Percentiles rank a stretch among this genome's conserved stretches.
Evolutionary conservation across 1,284 basidiomycete genomes (phyloP).

Genomic region (Xanthoconium separans): DNA sequence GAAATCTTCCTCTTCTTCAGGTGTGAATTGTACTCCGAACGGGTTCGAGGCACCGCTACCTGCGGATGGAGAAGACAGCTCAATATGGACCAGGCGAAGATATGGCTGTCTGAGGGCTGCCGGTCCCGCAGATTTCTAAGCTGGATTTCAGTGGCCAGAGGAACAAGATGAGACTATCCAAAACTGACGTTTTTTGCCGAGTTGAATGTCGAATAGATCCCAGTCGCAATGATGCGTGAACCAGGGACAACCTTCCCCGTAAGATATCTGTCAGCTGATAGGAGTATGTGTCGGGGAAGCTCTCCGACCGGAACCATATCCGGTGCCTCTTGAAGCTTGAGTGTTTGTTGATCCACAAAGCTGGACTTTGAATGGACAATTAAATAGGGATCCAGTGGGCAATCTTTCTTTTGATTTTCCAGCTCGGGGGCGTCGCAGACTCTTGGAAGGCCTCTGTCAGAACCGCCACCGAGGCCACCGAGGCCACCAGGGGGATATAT

Average conservation of each 20-base stretch:
- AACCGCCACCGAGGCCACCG: slow-evolving; percentile 81
- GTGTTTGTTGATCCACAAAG: slow-evolving; percentile 94
- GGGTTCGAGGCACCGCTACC: slow-evolving; percentile 69
- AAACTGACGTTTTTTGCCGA: slow-evolving; percentile 73
- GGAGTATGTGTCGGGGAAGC: slow-evolving; percentile 91
- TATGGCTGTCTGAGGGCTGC: slow-evolving; percentile 94
- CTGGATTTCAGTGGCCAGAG: slow-evolving; percentile 5
- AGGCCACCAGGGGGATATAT: slow-evolving; percentile 83
- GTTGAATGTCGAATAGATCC: slow-evolving; percentile 96
- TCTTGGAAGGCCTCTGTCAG: slow-evolving; percentile 80
- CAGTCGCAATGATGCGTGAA: slow-evolving; percentile 91
- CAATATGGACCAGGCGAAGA: slow-evolving; percentile 90
- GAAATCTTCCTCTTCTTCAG: slow-evolving; percentile 98
- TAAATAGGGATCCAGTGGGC: slow-evolving; percentile 94
- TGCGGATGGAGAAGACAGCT: slow-evolving; percentile 76
- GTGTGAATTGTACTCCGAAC: slow-evolving; percentile 84
- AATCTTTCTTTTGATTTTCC: slow-evolving; percentile 85
- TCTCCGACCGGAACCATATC: slow-evolving; percentile 99
- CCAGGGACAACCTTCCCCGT: slow-evolving; percentile 94
- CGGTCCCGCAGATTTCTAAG: slow-evolving; percentile 71
- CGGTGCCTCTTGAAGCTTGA: slow-evolving; percentile 98
- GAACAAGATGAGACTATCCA: not conserved
- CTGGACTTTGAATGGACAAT: slow-evolving; percentile 94
- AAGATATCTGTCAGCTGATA: slow-evolving; percentile 88
- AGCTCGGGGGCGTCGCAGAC: slow-evolving; percentile 76